Base-by-base conservation (phyloP, 2,329 filamentous ascomycete genomes). In the Chlorencoelia australis region DNA sequence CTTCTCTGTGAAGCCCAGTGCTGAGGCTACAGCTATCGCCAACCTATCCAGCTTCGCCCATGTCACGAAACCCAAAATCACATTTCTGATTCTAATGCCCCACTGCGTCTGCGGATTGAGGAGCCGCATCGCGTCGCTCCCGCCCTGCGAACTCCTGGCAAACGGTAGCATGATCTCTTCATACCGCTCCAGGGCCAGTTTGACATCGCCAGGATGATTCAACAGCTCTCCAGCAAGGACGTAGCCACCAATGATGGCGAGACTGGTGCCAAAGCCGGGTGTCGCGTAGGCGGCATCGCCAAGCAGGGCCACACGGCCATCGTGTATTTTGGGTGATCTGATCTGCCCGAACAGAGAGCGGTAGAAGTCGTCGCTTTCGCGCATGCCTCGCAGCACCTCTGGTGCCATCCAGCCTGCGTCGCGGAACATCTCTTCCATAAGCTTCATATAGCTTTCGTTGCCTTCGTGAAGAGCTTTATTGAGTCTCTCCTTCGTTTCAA, bases 281-380 rank as follows among this genome's bases (percentile, higher is more conserved):
- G 59, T 53, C 4, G 57, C 57, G 40, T 62, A 66, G 2, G 55
- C 71, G 3, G 70, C 70, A 50, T 76, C 72, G 4, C 72, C 72
- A 3, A 75, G 54, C 2, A 77, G 52, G 3, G 74, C 58, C 11
- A 46, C 45, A 5, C 50, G 45, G 3, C 73, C 61, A 14, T 46
- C 53, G 18, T 39, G 54, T 57, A 66, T 2, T 65, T 59, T 42
- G 1, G 58, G 49, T 29, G 61, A 28, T 24, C 59, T 60, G 19
- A 72, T 58, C 13, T 61, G 59, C 0, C 53, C 58, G 14, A 65
- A 44, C 7, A 57, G 50, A 11, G 54, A 51, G 40, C 58, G 57
- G 39, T 66, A 65, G 43, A 66, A 62, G 40, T 65, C 60, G 2
- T 56, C 42, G 4, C 57, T 40, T 1, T 42, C 36, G 14, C 50